phyloP scores from a whole-genome alignment of 2,329 filamentous ascomycete genomes.

The Scedosporium aurantiacum region DNA sequence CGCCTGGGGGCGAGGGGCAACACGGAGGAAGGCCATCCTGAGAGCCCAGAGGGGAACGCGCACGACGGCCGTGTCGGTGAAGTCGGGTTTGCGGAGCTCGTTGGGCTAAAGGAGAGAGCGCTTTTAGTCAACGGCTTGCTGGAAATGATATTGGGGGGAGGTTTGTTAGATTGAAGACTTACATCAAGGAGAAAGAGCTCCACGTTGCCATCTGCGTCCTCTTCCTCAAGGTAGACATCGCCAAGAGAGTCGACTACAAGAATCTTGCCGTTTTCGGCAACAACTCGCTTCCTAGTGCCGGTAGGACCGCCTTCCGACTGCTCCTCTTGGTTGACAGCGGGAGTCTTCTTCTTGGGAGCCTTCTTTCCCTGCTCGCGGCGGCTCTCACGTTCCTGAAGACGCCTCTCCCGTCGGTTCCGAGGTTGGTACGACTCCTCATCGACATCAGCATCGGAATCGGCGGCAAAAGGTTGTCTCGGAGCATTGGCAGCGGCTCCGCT shows the following conservation, averaged over 20 bases:
- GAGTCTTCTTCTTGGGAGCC: slow-evolving; percentile 30
- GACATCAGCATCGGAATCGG: slow-evolving; percentile 19
- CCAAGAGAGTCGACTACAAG: slow-evolving; percentile 85
- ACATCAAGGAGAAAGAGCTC: slow-evolving; percentile 84
- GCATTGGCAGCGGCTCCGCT: slow-evolving; percentile 33
- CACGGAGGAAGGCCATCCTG: slow-evolving; percentile 36
- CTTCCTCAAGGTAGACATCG: slow-evolving; percentile 89
- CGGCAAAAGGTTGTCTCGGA: slow-evolving; percentile 29
- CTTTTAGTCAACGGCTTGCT: slow-evolving; percentile 12
- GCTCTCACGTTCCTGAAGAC: slow-evolving; percentile 76
- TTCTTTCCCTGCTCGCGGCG: slow-evolving; percentile 58
- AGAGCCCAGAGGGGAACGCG: slow-evolving; percentile 59
- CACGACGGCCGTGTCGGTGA: slow-evolving; percentile 74
- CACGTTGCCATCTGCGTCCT: slow-evolving; percentile 73
- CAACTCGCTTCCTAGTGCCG: slow-evolving; percentile 74
- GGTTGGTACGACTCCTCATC: slow-evolving; percentile 37
- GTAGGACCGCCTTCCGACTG: slow-evolving; percentile 49
- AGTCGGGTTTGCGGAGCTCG: slow-evolving; percentile 65
- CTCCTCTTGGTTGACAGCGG: slow-evolving; percentile 18
- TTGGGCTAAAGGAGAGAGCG: slow-evolving; percentile 44
- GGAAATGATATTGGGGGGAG: neutral
- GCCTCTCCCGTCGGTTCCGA: slow-evolving; percentile 76
- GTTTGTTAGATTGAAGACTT: slow-evolving; percentile 26
- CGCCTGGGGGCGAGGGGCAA: slow-evolving; percentile 37
- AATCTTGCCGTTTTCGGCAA: slow-evolving; percentile 91